Evolutionary conservation across 73 alveolate species (phyloP), one percentile per base, ranked within the genome.

Genomic region (Effrenium voratum): DNA sequence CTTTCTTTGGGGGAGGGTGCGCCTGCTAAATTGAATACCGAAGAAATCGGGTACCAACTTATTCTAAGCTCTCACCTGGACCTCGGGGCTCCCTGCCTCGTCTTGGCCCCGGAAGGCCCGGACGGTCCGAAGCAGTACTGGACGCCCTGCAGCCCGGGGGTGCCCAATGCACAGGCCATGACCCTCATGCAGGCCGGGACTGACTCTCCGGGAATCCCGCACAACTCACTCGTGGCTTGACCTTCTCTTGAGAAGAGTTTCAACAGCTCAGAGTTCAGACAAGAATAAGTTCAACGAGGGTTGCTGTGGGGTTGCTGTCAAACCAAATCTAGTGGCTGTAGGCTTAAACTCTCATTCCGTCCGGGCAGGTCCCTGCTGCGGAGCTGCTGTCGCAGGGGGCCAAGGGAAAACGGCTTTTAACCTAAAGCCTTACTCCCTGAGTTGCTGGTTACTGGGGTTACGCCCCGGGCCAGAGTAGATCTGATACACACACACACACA

Each of bases 61-160:
- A n/a, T n/a, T n/a, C n/a, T n/a, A n/a, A n/a, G n/a, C n/a, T n/a
- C n/a, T n/a, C n/a, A n/a, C n/a, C n/a, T n/a, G n/a, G n/a, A n/a
- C n/a, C n/a, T n/a, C n/a, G n/a, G n/a, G n/a, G n/a, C n/a, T n/a
- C n/a, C n/a, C n/a, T n/a, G n/a, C n/a, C n/a, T n/a, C n/a, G 5
- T 32, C 30, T 40, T 40, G 43, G 30, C 79, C 79, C 16, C 41
- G 0, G 15, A 66, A 24, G 2, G 60, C 34, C 98, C 88, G n/a
- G 99, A 79, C 32, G 99, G 94, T 47, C 92, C 93, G 43, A 98
- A 99, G 98, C 41, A 38, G 28, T 93, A 85, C 86, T 99, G 98
- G 99, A 96, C 99, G 32, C 99, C 99, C 44, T 99, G 99, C 83
- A 88, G 99, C 40, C 99, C 99, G 40, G 94, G 99, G 34, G 99